phyloP scores from a whole-genome alignment of 768 basidiomycete genomes.

The Leucocoprinus leucothites region DNA sequence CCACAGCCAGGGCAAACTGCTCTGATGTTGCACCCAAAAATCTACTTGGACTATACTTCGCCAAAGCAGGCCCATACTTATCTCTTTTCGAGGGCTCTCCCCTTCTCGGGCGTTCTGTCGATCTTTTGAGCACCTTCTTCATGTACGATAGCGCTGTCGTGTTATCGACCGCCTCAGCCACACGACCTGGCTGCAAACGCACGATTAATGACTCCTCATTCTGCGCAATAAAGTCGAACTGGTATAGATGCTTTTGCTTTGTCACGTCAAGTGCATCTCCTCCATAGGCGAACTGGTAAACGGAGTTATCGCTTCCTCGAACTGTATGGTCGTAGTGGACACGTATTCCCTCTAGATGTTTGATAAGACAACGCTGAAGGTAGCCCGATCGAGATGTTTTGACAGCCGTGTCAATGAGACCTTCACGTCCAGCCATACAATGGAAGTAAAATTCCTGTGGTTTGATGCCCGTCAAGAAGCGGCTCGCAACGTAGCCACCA shows the following conservation, averaged over 20 bases:
- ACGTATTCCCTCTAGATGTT: constrained; percentile 94
- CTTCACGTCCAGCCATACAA: constrained; percentile 99
- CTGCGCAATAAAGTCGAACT: constrained; percentile 91
- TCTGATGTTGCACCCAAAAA: constrained; percentile 92
- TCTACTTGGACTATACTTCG: constrained; percentile 72
- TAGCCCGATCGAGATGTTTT: constrained; percentile 99
- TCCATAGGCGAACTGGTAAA: constrained; percentile 97
- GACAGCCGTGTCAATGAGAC: constrained; percentile 98
- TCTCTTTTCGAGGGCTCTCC: constrained; percentile 49
- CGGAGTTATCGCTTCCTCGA: constrained; percentile 87
- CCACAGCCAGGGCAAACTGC: constrained; percentile 77
- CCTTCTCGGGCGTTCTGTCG: constrained; percentile 40
- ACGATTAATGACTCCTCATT: constrained; percentile 81
- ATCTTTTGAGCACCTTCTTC: constrained; percentile 86
- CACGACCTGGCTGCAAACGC: constrained; percentile 58
- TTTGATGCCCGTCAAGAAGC: constrained; percentile 96
- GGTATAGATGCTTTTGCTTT: constrained; percentile 90
- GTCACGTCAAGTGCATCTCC: constrained; percentile 97
- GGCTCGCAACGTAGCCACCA: constrained; percentile 96
- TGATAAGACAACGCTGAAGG: constrained; percentile 96
- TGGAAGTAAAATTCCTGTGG: constrained; percentile 99
- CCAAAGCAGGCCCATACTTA: constrained; percentile 67
- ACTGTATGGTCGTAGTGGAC: constrained; percentile 99
- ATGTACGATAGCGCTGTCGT: constrained; percentile 71
- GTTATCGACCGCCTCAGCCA: constrained; percentile 59